Evolutionary conservation across 345 rosid genomes (phyloP).

Genomic region (Ceriops tagal): DNA sequence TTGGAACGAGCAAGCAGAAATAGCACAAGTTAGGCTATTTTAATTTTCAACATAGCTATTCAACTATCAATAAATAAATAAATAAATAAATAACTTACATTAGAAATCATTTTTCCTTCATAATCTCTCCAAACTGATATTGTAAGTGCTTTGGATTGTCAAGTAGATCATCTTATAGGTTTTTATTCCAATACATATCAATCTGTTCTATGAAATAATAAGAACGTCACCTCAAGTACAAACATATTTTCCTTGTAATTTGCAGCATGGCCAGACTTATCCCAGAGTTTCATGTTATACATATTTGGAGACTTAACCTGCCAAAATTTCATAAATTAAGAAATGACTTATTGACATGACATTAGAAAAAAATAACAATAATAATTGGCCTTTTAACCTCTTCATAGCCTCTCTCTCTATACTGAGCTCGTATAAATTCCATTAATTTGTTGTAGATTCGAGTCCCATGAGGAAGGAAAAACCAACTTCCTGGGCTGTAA

Average conservation of each 20-base stretch:
- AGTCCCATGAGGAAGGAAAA: conserved; percentile 89
- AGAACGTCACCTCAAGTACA: conserved; percentile 66
- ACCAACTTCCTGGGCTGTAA: conserved; percentile 98
- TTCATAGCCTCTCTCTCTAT: conserved; percentile 81
- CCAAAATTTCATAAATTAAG: conserved; percentile 21
- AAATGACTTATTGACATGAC: conserved; percentile 2
- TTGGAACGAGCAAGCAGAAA: not conserved
- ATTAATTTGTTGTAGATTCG: conserved; percentile 79
- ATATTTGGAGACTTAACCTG: conserved; percentile 95
- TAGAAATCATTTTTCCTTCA: not conserved
- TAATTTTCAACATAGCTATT: no score
- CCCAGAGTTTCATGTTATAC: conserved; percentile 95
- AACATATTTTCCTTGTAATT: conserved; percentile 98
- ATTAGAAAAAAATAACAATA: conserved; percentile 1
- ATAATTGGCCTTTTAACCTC: conserved; percentile 52
- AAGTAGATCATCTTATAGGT: not conserved
- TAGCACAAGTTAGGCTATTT: no score
- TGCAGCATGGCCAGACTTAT: conserved; percentile 91
- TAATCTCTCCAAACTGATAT: not conserved
- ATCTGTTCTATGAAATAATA: not conserved
- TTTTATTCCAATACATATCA: not conserved
- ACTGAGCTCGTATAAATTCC: conserved; percentile 69
- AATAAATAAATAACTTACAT: not conserved
- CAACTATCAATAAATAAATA: no score
- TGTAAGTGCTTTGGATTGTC: not conserved